A percentile compares a stretch with the other conserved stretches of the same genome.
Evolutionary conservation across 2,329 filamentous ascomycete genomes (phyloP).

Genomic region (Aspergillus pseudotamarii): DNA sequence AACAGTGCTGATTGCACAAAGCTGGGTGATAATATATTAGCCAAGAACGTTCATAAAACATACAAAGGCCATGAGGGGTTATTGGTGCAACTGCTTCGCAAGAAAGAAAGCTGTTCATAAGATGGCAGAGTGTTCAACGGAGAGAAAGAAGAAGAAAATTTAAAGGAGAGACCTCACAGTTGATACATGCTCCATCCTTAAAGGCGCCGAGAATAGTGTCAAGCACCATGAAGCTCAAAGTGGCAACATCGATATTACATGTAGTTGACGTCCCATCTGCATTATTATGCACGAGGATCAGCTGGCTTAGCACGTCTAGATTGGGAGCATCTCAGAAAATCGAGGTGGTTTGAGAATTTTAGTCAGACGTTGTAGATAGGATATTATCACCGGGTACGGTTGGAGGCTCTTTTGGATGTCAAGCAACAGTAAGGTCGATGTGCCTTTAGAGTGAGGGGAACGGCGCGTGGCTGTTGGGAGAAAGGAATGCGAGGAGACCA

Average conservation of each 20-base stretch:
- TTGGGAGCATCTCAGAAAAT: slow-evolving; percentile 8
- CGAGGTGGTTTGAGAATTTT: not conserved
- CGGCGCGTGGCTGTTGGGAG: slow-evolving; percentile 13
- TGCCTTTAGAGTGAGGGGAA: slow-evolving; percentile 19
- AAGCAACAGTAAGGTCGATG: slow-evolving; percentile 11
- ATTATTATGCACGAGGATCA: slow-evolving; percentile 28
- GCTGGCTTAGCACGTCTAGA: slow-evolving; percentile 22
- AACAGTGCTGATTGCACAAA: slow-evolving; percentile 66
- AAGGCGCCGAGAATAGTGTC: slow-evolving; percentile 31
- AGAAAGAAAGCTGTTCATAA: not conserved
- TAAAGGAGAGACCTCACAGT: slow-evolving; percentile 33
- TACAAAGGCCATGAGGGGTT: not conserved
- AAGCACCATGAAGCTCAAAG: slow-evolving; percentile 37
- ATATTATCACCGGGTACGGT: not conserved
- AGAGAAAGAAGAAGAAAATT: slow-evolving; percentile 1
- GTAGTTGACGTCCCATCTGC: slow-evolving; percentile 38
- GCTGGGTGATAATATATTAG: slow-evolving; percentile 41
- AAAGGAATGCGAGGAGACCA: slow-evolving; percentile 10
- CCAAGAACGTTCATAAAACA: not conserved
- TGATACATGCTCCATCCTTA: slow-evolving; percentile 46
- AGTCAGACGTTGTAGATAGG: slow-evolving; percentile 8
- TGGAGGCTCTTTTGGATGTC: slow-evolving; percentile 1
- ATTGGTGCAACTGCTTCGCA: not conserved
- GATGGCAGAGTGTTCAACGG: not conserved
- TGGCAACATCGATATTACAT: slow-evolving; percentile 33